phyloP scores from a whole-genome alignment of 805 yeast genomes.

The Schwanniomyces sp. region DNA sequence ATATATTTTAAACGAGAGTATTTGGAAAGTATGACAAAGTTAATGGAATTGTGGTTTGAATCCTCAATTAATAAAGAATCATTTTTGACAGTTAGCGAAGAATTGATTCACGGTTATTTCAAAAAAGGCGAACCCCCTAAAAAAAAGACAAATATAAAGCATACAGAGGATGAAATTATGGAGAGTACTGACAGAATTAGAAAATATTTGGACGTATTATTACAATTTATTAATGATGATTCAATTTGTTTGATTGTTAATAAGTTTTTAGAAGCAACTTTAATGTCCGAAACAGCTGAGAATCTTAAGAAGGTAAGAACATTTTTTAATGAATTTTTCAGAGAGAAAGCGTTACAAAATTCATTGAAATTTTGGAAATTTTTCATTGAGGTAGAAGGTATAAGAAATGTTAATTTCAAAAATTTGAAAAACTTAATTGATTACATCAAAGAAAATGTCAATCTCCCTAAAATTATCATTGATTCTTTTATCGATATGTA shows the following conservation, averaged over 20 bases:
- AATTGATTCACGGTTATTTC: conserved; percentile 16
- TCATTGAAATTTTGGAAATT: conserved; percentile 57
- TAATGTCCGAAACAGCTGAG: not conserved
- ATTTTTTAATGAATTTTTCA: conserved; percentile 29
- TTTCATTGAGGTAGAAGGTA: conserved; percentile 53
- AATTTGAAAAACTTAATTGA: conserved; percentile 47
- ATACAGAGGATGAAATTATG: not conserved
- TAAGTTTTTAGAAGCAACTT: not conserved
- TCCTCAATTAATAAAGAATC: conserved; percentile 4
- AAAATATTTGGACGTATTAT: conserved; percentile 18
- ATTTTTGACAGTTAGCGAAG: conserved; percentile 16
- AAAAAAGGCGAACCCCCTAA: conserved; percentile 14
- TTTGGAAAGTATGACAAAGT: conserved; percentile 10
- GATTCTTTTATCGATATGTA: conserved; percentile 32
- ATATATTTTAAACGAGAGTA: conserved; percentile 18
- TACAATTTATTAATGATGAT: conserved; percentile 37
- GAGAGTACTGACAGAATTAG: conserved; percentile 8
- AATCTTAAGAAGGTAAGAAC: conserved; percentile 11
- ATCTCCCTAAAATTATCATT: conserved; percentile 48
- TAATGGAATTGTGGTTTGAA: conserved; percentile 11
- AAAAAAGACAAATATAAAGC: conserved; percentile 8
- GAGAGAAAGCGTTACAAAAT: conserved; percentile 29
- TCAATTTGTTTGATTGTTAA: conserved; percentile 38
- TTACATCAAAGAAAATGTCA: conserved; percentile 44
- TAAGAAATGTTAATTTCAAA: conserved; percentile 38